These are phyloP conservation scores for Penicillium sp. DNA, from an alignment of 2,329 filamentous ascomycete genomes.

Conservation along the genomic window DNA sequence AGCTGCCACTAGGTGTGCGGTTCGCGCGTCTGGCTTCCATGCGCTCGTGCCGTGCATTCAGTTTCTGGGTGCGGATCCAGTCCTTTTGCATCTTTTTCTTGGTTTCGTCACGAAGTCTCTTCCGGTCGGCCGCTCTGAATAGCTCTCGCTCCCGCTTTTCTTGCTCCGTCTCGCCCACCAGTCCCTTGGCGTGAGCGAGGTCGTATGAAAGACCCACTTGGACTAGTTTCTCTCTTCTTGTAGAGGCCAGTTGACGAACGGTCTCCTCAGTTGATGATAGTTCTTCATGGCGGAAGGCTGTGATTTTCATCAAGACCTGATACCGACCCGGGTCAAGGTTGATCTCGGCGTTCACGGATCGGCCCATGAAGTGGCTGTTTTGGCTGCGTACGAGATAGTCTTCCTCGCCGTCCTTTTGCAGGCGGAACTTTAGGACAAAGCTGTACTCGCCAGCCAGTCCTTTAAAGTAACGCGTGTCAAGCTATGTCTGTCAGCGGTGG, in stretches of 20 bases:
- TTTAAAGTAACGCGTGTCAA: slow-evolving; percentile 59
- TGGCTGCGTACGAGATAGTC: slow-evolving; percentile 58
- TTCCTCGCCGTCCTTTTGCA: slow-evolving; percentile 59
- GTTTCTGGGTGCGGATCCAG: slow-evolving; percentile 41
- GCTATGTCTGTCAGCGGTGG: slow-evolving; percentile 29
- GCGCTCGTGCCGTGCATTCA: slow-evolving; percentile 31
- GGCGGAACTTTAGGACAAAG: slow-evolving; percentile 56
- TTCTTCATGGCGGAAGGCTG: slow-evolving; percentile 56
- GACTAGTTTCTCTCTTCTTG: slow-evolving; percentile 65
- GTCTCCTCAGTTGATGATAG: slow-evolving; percentile 62
- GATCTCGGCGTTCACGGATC: slow-evolving; percentile 73
- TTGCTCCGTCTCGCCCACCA: slow-evolving; percentile 38
- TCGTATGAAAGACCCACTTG: slow-evolving; percentile 48
- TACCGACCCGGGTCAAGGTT: slow-evolving; percentile 71
- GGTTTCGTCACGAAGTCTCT: slow-evolving; percentile 38
- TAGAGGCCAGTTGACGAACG: slow-evolving; percentile 61
- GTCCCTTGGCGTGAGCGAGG: slow-evolving; percentile 45
- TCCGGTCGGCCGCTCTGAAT: slow-evolving; percentile 33
- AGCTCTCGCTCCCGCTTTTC: slow-evolving; percentile 34
- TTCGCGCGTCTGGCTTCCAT: slow-evolving; percentile 29
- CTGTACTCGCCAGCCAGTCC: slow-evolving; percentile 56
- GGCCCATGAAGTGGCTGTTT: slow-evolving; percentile 59
- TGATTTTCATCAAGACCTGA: slow-evolving; percentile 69
- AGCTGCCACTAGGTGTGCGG: slow-evolving; percentile 11
- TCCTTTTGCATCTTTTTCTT: slow-evolving; percentile 41